Evolutionary conservation across 352 stramenopile species (phyloP).

Genomic region (Plasmopara muralis): DNA sequence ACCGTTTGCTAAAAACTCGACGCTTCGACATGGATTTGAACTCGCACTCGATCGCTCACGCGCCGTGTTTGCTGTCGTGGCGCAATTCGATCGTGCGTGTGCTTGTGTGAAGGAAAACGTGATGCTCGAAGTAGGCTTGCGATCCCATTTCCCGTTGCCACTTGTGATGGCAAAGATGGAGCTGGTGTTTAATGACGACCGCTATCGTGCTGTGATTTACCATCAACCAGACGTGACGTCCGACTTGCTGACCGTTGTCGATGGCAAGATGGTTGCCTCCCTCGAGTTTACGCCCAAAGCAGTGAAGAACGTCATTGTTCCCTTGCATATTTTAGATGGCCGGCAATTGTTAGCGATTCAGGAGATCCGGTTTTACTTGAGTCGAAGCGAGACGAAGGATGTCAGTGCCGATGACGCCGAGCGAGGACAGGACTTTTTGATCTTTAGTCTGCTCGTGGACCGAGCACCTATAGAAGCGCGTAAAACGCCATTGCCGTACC

Average conservation of each 20-base stretch:
- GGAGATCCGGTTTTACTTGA: slow-evolving; percentile 56
- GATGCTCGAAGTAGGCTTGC: slow-evolving; percentile 37
- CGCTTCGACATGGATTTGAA: slow-evolving; percentile 37
- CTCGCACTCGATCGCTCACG: slow-evolving; percentile 47
- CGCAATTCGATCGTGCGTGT: slow-evolving; percentile 56
- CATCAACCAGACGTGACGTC: slow-evolving; percentile 26
- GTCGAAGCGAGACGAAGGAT: slow-evolving; percentile 10
- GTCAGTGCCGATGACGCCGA: slow-evolving; percentile 9
- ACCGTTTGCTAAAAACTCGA: slow-evolving; percentile 34
- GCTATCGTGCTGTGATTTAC: slow-evolving; percentile 59
- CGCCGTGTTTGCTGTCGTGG: slow-evolving; percentile 39
- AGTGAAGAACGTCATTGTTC: slow-evolving; percentile 32
- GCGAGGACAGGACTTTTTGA: slow-evolving; percentile 35
- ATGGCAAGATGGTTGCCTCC: slow-evolving; percentile 38
- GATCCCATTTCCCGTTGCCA: slow-evolving; percentile 47
- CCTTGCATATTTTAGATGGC: slow-evolving; percentile 49
- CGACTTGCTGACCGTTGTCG: slow-evolving; percentile 7
- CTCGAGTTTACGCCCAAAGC: slow-evolving; percentile 43
- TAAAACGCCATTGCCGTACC: slow-evolving; percentile 37
- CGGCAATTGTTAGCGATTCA: slow-evolving; percentile 52
- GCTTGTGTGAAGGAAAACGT: slow-evolving; percentile 66
- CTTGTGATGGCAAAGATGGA: slow-evolving; percentile 61
- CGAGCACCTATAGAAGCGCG: slow-evolving; percentile 23
- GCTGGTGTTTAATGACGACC: slow-evolving; percentile 67
- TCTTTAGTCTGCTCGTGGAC: slow-evolving; percentile 57